Percentiles rank a stretch among this genome's conserved stretches.
Evolutionary conservation across 140 eudicot genomes (phyloP).

Genomic region (Flaveria floridana): DNA sequence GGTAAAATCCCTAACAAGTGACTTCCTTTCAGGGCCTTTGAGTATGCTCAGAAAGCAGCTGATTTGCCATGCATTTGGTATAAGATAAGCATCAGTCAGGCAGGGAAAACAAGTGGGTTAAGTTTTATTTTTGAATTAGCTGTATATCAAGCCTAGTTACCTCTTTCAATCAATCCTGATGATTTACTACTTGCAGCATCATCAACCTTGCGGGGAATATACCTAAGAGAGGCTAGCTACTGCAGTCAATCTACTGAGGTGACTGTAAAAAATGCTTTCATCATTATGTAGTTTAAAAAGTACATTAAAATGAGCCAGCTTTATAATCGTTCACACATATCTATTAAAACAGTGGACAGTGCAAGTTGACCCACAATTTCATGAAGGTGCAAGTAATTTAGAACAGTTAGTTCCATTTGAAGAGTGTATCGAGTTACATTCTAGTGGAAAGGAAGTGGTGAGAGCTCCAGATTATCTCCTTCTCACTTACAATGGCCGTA

Average conservation of each 20-base stretch:
- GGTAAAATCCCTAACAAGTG: conserved; percentile 1
- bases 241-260: conserved; percentile 81
- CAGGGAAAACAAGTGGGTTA: conserved; percentile 69
- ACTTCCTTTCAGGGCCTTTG: conserved; percentile 70
- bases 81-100: conserved; percentile 65
- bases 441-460: conserved; percentile 66
- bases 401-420: conserved; percentile 93
- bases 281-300: conserved; percentile 2
- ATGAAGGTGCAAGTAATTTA: conserved; percentile 89
- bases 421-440: conserved; percentile 81
- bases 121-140: background rate
- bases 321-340: background rate
- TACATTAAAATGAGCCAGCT: conserved; percentile 19
- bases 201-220: conserved; percentile 83
- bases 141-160: background rate
- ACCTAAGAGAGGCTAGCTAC: conserved; percentile 76
- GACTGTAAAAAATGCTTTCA: background rate
- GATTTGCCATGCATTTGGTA: conserved; percentile 68
- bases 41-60: conserved; percentile 64
- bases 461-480: conserved; percentile 91
- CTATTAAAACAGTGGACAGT: conserved; percentile 78
- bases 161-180: conserved; percentile 13
- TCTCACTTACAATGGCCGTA: conserved; percentile 90
- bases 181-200: conserved; percentile 47
- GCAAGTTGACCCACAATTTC: conserved; percentile 87